phyloP scores from a whole-genome alignment of 257 asterid genomes.

The Echium plantagineum region DNA sequence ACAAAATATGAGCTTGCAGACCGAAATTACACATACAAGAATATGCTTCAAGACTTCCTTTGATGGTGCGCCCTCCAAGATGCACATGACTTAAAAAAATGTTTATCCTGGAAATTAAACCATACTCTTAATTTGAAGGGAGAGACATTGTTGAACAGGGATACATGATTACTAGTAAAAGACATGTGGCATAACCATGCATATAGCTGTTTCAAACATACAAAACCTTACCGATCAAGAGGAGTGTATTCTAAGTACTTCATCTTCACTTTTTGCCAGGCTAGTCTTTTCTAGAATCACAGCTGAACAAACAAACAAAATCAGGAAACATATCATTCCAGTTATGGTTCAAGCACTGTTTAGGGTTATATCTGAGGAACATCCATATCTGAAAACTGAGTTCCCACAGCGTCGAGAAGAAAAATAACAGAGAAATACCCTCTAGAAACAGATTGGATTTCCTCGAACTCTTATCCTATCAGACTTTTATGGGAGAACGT shows the following conservation, averaged over 20 bases:
- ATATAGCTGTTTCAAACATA: not conserved
- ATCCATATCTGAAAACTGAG: not conserved
- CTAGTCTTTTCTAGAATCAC: not conserved
- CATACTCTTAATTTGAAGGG: not conserved
- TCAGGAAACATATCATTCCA: not conserved
- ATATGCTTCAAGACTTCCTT: slow-evolving; percentile 86
- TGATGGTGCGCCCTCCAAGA: slow-evolving; percentile 85
- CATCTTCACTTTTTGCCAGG: not conserved
- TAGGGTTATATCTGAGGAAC: not conserved
- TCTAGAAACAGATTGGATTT: not conserved
- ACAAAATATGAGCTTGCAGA: not conserved
- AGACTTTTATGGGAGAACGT: not conserved
- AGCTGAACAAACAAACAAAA: not conserved
- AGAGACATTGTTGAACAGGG: not conserved
- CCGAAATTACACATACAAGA: slow-evolving; percentile 56
- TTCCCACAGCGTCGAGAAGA: not conserved
- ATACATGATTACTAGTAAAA: too few relatives aligned
- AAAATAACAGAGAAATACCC: too few relatives aligned
- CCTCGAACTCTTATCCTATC: not conserved
- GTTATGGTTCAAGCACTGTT: not conserved
- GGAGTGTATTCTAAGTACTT: slow-evolving; percentile 8
- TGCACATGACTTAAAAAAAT: slow-evolving; percentile 66
- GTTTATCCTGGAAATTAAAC: slow-evolving; percentile 44
- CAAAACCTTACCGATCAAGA: slow-evolving; percentile 3
- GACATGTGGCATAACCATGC: not conserved